Conservation (phyloP, 1,284 basidiomycete genomes). For the Trichosporon coremiiforme region DNA sequence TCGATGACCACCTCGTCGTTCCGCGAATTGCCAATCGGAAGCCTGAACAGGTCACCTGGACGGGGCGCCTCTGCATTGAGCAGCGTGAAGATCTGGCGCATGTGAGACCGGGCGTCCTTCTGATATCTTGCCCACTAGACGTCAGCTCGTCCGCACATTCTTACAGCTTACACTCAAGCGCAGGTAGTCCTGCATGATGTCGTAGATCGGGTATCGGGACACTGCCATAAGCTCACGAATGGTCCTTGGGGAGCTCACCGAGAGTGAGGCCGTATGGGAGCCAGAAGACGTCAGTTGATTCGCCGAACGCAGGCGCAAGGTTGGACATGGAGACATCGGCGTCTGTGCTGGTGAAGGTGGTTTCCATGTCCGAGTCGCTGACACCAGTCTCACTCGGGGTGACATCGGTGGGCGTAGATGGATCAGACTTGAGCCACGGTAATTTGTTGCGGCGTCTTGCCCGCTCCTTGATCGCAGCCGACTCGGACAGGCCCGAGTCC, state of each 20-base stretch:
- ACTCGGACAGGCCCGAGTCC: slow-evolving; percentile 28
- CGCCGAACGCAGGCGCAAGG: slow-evolving; percentile 35
- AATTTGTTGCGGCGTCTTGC: slow-evolving; percentile 26
- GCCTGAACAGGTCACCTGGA: slow-evolving; percentile 65
- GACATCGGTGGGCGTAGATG: slow-evolving; percentile 12
- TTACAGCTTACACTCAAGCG: slow-evolving; percentile 62
- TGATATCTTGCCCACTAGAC: slow-evolving; percentile 84
- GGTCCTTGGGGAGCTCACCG: slow-evolving; percentile 33
- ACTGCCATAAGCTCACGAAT: slow-evolving; percentile 59
- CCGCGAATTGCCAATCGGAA: slow-evolving; percentile 37
- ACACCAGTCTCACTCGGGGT: slow-evolving; percentile 72
- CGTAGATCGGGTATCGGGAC: slow-evolving; percentile 87
- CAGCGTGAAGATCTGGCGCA: slow-evolving; percentile 53
- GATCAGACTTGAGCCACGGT: slow-evolving; percentile 21
- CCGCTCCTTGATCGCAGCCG: slow-evolving; percentile 19
- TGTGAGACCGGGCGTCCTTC: slow-evolving; percentile 66
- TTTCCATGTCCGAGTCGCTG: slow-evolving; percentile 63
- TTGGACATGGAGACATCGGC: slow-evolving; percentile 31
- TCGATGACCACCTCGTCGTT: slow-evolving; percentile 48
- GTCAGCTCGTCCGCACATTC: no score
- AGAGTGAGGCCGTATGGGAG: slow-evolving; percentile 80
- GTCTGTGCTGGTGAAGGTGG: slow-evolving; percentile 29
- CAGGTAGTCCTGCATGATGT: slow-evolving; percentile 88
- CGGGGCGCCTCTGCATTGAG: slow-evolving; percentile 72
- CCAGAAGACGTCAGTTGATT: slow-evolving; percentile 83